phyloP scores from a whole-genome alignment of 1,284 basidiomycete species.

The Stereum hirsutum region DNA sequence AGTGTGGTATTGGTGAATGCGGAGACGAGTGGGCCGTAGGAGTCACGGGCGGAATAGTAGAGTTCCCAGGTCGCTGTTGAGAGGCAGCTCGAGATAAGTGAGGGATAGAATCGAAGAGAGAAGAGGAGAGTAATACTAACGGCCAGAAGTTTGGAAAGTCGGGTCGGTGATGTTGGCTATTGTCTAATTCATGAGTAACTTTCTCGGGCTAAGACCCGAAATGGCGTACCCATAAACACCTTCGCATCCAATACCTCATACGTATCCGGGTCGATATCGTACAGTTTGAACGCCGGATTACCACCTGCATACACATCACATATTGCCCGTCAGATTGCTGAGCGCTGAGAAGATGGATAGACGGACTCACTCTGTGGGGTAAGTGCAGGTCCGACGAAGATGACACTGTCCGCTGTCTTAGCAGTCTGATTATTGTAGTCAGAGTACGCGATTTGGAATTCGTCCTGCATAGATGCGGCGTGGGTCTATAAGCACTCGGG shows the following conservation, averaged over 20 bases:
- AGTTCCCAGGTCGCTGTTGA: slow-evolving; percentile 38
- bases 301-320: slow-evolving; percentile 30
- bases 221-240: slow-evolving; percentile 32
- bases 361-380: slow-evolving; percentile 40
- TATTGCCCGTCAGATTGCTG: not conserved
- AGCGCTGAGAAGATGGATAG: not conserved
- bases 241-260: slow-evolving; percentile 41
- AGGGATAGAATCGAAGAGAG: slow-evolving; percentile 18
- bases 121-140: slow-evolving; percentile 15
- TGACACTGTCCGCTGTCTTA: slow-evolving; percentile 39
- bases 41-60: slow-evolving; percentile 46
- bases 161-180: slow-evolving; percentile 29
- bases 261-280: slow-evolving; percentile 44
- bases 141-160: slow-evolving; percentile 25
- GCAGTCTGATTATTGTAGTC: slow-evolving; percentile 37
- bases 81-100: slow-evolving; percentile 6
- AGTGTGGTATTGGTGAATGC: too few species aligned
- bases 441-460: slow-evolving; percentile 51
- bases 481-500: too few species aligned
- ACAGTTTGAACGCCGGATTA: slow-evolving; percentile 43
- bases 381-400: slow-evolving; percentile 41
- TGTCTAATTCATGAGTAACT: not conserved
- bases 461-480: too few species aligned
- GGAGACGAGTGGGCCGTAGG: slow-evolving; percentile 37
- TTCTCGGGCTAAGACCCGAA: too few species aligned